Evolutionary conservation across 2,329 filamentous ascomycete genomes (phyloP).

Genomic region (Colletotrichum chrysophilum): DNA sequence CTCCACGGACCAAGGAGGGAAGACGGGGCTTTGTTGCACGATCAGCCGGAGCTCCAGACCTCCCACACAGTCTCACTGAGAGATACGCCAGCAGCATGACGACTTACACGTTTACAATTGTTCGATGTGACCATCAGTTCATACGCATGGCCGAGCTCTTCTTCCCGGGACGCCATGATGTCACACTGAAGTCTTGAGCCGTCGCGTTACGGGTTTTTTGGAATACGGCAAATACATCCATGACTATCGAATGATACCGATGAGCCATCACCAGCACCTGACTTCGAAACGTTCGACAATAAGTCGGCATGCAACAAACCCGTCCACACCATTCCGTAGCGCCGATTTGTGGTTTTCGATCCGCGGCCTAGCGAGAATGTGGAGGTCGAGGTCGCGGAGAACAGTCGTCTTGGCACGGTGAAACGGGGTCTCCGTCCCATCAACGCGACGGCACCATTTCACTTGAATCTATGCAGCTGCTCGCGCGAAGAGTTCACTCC

Average conservation of each 20-base stretch:
- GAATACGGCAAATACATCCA: neutral
- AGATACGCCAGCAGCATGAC: neutral
- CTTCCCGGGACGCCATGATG: neutral
- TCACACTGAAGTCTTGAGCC: neutral
- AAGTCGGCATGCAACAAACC: conserved; percentile 1
- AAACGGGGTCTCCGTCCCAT: neutral
- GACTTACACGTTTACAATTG: neutral
- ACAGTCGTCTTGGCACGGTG: conserved; percentile 3
- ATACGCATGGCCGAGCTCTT: neutral
- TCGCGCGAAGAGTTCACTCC: neutral
- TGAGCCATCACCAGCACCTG: neutral
- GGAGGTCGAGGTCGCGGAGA: neutral
- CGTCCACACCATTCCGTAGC: conserved; percentile 5
- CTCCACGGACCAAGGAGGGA: neutral
- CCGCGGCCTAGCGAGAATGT: neutral
- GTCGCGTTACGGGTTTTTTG: neutral
- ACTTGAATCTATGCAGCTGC: neutral
- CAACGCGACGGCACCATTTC: neutral
- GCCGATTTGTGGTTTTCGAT: neutral
- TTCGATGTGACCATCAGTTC: neutral
- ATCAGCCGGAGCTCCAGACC: neutral
- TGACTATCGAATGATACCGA: neutral
- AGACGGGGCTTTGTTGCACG: neutral
- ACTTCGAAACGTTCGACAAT: neutral
- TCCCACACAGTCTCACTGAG: neutral